A percentile compares a stretch with the other conserved stretches of the same genome.
Conservation (phyloP, 2,329 filamentous ascomycete species). For the Exophiala alcalophila region DNA sequence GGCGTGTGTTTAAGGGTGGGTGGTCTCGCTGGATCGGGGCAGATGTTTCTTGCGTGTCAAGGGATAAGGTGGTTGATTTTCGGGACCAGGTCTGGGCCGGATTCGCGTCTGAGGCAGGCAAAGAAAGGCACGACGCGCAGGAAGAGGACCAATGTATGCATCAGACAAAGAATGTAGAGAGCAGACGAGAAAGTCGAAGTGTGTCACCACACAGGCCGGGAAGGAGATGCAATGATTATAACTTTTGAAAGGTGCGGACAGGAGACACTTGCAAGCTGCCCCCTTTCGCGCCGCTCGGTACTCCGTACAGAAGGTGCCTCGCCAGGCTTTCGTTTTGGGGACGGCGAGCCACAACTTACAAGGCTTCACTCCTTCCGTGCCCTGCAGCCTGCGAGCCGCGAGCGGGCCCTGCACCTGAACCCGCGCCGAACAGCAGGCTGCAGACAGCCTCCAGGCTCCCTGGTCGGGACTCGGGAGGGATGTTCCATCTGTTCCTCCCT, state of each 20-base stretch:
- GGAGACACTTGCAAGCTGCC: conserved; percentile 17
- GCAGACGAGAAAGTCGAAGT: conserved; percentile 12
- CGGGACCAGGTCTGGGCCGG: conserved; percentile 13
- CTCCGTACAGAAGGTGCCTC: conserved; percentile 13
- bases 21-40: conserved; percentile 16
- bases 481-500: too few relatives aligned
- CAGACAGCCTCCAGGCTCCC: too few relatives aligned
- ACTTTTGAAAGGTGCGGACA: conserved; percentile 6
- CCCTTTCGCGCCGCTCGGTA: conserved; percentile 17
- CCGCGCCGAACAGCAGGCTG: too few relatives aligned
- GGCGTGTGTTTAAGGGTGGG: conserved; percentile 14
- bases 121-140: conserved; percentile 13
- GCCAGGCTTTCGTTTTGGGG: conserved; percentile 20
- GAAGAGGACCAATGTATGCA: conserved; percentile 13
- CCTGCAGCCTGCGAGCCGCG: too few relatives aligned
- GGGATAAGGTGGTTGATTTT: conserved; percentile 10
- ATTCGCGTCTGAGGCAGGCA: conserved; percentile 13
- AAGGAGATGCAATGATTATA: conserved; percentile 20
- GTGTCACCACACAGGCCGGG: conserved; percentile 10
- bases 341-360: conserved; percentile 21
- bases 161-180: conserved; percentile 21
- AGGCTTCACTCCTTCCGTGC: too few relatives aligned
- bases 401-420: too few relatives aligned
- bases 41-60: conserved; percentile 9
- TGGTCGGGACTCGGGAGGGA: too few relatives aligned